These are phyloP conservation scores for Pseudevernia furfuracea DNA, from an alignment of 495 filamentous ascomycete species.

Conservation along the genomic window DNA sequence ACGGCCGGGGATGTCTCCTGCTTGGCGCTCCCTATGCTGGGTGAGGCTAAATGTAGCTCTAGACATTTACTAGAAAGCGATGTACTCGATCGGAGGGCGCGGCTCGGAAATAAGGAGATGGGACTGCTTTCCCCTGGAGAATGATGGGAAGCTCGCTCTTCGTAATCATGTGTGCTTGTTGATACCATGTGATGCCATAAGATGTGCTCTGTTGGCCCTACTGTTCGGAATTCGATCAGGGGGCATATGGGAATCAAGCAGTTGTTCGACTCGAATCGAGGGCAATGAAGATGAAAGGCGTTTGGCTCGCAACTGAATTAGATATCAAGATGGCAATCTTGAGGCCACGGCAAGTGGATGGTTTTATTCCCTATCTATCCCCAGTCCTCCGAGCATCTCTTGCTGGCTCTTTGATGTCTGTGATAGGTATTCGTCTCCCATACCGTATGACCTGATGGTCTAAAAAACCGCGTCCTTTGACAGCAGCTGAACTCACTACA, in stretches of 20 bases:
- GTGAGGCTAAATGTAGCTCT: no score
- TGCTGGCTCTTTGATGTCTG: background rate
- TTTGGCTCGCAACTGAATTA: background rate
- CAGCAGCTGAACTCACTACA: background rate
- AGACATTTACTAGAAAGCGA: no score
- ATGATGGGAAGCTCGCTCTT: no score
- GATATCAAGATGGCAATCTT: background rate
- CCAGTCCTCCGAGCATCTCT: background rate
- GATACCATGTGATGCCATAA: no score
- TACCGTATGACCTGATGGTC: background rate
- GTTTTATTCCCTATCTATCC: background rate
- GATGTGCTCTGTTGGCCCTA: no score
- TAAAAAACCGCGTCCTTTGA: background rate
- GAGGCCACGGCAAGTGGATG: background rate
- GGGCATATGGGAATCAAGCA: no score
- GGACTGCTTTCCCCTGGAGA: no score
- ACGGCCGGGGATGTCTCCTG: no score
- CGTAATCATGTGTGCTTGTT: no score
- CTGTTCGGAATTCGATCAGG: constrained; percentile 19
- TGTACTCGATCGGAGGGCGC: no score
- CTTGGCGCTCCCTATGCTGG: no score
- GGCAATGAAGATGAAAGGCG: background rate
- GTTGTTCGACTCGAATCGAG: background rate
- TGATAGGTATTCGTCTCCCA: background rate
- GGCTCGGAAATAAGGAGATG: no score